These are phyloP conservation scores for Trichoderma guizhouense DNA, from an alignment of 2,329 filamentous ascomycete genomes.

Conservation along the genomic window DNA sequence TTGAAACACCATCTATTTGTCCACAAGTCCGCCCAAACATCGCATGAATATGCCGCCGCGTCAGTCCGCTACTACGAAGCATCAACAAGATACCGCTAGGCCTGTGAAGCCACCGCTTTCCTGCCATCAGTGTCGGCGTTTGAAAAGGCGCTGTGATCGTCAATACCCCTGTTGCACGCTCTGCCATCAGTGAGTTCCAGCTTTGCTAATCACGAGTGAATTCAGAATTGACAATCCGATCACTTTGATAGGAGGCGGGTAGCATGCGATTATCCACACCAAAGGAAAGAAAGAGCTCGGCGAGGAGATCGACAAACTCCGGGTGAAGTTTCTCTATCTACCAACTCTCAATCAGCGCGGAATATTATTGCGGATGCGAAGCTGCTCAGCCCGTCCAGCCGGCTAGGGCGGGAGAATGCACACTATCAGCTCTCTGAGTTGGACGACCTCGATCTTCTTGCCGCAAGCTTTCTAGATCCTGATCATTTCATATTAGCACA, in stretches of 20 bases:
- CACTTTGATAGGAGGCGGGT: background rate
- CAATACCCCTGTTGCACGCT: slow-evolving; percentile 3
- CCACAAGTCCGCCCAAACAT: background rate
- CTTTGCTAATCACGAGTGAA: background rate
- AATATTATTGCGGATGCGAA: background rate
- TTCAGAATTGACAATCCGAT: background rate
- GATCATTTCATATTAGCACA: background rate
- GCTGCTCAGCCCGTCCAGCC: background rate
- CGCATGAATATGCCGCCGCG: background rate
- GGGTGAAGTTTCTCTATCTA: background rate
- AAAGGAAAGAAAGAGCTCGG: slow-evolving; percentile 3
- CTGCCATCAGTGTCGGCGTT: slow-evolving; percentile 4
- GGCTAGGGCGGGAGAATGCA: background rate
- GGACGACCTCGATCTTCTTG: background rate
- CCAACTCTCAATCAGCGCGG: background rate
- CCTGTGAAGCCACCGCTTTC: background rate
- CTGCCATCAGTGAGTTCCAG: slow-evolving; percentile 4
- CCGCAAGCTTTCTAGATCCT: slow-evolving; percentile 12
- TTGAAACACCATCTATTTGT: background rate
- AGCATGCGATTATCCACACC: slow-evolving; percentile 14
- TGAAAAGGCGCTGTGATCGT: slow-evolving; percentile 14
- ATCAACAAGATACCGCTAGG: background rate
- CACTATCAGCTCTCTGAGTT: background rate
- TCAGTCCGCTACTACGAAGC: background rate
- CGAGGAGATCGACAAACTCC: background rate